Percentiles rank a stretch among this genome's conserved stretches.
Conservation (phyloP, 1,139 yeast genomes). For the Taphrina communis region DNA sequence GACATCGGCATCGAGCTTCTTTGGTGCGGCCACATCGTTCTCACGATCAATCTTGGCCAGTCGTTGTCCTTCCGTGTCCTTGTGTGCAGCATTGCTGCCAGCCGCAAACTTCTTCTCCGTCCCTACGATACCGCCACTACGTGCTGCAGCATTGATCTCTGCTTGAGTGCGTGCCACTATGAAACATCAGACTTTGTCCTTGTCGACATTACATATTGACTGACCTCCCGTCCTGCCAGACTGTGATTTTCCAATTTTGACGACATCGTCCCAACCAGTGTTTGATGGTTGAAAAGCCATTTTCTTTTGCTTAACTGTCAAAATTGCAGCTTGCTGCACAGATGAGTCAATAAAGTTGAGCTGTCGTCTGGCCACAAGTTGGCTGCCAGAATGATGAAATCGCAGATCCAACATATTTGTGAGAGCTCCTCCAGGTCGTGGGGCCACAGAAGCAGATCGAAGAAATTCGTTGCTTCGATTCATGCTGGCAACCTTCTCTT, state of each 20-base stretch:
- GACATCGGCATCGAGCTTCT: constrained; percentile 79
- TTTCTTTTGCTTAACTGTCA: too few relatives aligned
- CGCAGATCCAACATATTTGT: background rate
- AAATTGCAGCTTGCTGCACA: too few relatives aligned
- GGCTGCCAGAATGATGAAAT: constrained; percentile 3
- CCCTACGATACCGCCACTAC: constrained; percentile 84
- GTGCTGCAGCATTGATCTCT: constrained; percentile 89
- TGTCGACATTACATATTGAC: background rate
- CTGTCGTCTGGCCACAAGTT: constrained; percentile 19
- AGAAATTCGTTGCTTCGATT: background rate
- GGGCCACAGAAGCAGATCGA: constrained; percentile 11
- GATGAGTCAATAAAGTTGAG: background rate
- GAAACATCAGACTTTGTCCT: background rate
- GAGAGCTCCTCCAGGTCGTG: constrained; percentile 7
- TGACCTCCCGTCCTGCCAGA: constrained; percentile 35
- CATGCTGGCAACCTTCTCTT: too few relatives aligned
- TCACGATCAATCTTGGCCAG: constrained; percentile 90
- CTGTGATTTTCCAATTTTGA: constrained; percentile 34
- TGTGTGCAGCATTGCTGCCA: constrained; percentile 62
- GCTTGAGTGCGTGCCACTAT: constrained; percentile 75
- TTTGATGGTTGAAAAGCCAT: constrained; percentile 32
- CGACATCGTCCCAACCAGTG: constrained; percentile 42
- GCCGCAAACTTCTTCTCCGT: constrained; percentile 91
- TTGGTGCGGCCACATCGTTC: constrained; percentile 91
- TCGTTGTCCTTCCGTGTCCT: constrained; percentile 91